Base-by-base conservation (phyloP, 352 stramenopile genomes). In the Phytophthora colocasiae region DNA sequence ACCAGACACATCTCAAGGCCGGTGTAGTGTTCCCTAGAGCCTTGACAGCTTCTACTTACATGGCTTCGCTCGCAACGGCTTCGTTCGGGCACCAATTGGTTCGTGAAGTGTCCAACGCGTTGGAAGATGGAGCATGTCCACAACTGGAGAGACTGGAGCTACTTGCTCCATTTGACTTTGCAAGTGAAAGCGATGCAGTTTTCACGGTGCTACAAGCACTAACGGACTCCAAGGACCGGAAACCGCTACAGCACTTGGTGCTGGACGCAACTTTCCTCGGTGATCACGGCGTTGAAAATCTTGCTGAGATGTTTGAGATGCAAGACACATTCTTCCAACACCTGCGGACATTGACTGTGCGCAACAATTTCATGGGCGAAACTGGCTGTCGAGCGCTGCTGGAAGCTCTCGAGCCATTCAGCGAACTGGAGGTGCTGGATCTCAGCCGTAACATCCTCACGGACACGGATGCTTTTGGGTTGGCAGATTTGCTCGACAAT, bases 311-410 rank as follows among this genome's bases (percentile, higher is more conserved):
- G 5, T 59, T 92, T 26, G 50, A 76, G 27, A 61, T 8, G 0
- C 39, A 60, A 7, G 39, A 57, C 1, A 8, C 27, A 12, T 70
- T 58, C 8, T 90, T 90, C 39, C 8, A 48, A 2, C 31, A 69
- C 15, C 53, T 92, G 3, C 36, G 77, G 44, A 71, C 40, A 29
- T 59, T 92, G 31, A 62, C 58, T 1, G 56, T 90, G 12, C 70
- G 80, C 32, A 84, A 85, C 41, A 92, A 92, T 48, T 92, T 90
- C 54, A 69, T 88, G n/a, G 83, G 83, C 6, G 80, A 89, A 57
- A 72, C 71, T 3, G 80, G 81, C 6, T 74, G 71, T 19, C 52
- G 71, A 1, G 60, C 66, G 7, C 60, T 92, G 15, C 62, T 81
- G 6, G 45, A 71, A 27, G 51, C 51, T 5, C 58, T 77, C 12